Percentiles rank a stretch among this genome's conserved stretches.
Conservation (phyloP, 371 early-diverging fungal genomes). For the Homolaphlyctis polyrhiza region DNA sequence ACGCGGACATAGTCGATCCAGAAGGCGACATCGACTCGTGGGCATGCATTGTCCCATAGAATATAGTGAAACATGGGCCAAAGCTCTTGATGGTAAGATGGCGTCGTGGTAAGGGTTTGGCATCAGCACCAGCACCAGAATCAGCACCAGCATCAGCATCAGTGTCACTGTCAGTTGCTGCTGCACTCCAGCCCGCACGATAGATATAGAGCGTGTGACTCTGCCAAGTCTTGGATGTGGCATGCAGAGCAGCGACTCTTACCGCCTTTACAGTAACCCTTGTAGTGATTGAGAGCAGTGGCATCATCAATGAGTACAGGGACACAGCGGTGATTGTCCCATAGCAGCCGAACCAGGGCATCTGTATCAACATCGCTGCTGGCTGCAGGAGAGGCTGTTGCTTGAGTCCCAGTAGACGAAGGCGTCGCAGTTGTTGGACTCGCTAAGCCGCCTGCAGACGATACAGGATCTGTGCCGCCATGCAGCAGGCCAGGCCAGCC, state of each 20-base stretch:
- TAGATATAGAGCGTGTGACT: no score
- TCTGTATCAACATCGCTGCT: no score
- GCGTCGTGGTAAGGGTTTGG: no score
- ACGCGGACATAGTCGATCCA: constrained; percentile 86
- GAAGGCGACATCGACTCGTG: constrained; percentile 50
- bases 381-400: constrained; percentile 8
- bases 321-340: constrained; percentile 52
- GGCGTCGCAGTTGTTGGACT: no score
- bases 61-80: constrained; percentile 99
- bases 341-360: constrained; percentile 57
- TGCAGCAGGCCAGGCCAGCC: constrained; percentile 73
- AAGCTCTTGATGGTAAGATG: constrained; percentile 41
- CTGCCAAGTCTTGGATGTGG: no score
- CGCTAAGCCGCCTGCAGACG: no score
- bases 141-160: no score
- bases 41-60: constrained; percentile 67
- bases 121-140: no score
- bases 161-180: no score
- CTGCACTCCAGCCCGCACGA: no score
- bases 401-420: neutral
- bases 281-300: constrained; percentile 71
- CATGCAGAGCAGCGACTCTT: constrained; percentile 26
- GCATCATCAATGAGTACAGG: constrained; percentile 78
- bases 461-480: no score
- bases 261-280: constrained; percentile 89